phyloP scores from a whole-genome alignment of 176 grass and related monocot genomes.

The Oryza brachyantha region DNA sequence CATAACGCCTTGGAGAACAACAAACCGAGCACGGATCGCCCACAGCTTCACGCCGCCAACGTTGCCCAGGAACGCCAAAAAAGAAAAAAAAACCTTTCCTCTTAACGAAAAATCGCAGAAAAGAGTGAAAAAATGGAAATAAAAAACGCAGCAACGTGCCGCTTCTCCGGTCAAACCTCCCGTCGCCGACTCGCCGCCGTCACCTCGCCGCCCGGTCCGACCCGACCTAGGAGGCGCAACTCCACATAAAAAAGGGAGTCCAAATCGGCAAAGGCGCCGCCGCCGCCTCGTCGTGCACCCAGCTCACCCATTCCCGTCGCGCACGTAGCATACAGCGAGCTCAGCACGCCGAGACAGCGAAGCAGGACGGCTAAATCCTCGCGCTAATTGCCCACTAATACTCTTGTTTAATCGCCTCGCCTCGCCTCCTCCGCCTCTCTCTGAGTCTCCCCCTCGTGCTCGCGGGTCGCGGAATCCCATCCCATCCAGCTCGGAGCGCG shows the following conservation, averaged over 20 bases:
- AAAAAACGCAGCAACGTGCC: background rate
- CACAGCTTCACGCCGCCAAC: background rate
- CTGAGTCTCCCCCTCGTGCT: background rate
- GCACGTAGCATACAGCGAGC: background rate
- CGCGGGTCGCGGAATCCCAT: background rate
- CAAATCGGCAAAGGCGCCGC: background rate
- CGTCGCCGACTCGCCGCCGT: slow-evolving; percentile 34
- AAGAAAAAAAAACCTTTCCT: background rate
- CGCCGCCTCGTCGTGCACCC: background rate
- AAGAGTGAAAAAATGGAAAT: background rate
- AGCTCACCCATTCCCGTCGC: background rate
- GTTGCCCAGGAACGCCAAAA: too few species aligned
- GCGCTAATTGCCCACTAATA: slow-evolving; percentile 2
- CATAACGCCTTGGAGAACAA: background rate
- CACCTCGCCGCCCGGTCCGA: background rate
- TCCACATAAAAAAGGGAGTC: too few species aligned
- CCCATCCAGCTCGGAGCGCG: background rate
- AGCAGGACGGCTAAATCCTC: slow-evolving; percentile 6
- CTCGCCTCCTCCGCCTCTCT: slow-evolving; percentile 10
- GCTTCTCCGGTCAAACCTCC: slow-evolving; percentile 39
- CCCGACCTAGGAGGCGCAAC: too few species aligned
- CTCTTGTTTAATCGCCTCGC: slow-evolving; percentile 5
- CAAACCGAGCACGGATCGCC: too few species aligned
- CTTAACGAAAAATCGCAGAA: background rate
- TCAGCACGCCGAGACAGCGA: slow-evolving; percentile 4